Evolutionary conservation across 1,284 basidiomycete genomes (phyloP).

Genomic region (Tilletia caries): DNA sequence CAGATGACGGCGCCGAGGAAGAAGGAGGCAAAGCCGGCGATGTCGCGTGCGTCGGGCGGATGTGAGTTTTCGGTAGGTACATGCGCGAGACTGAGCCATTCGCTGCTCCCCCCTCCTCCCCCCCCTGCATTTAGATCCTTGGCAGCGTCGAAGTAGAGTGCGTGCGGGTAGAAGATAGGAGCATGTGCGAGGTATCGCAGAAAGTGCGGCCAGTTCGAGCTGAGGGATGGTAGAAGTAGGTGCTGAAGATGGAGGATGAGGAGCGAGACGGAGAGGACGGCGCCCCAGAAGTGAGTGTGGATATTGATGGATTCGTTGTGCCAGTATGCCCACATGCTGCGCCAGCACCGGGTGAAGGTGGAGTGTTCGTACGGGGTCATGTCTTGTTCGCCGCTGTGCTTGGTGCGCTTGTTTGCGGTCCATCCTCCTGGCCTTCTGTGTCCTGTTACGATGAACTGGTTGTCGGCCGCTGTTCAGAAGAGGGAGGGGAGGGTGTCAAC

Average conservation of each 20-base stretch:
- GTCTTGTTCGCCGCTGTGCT: constrained; percentile 14
- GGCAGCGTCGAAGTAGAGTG: constrained; percentile 15
- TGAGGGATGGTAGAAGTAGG: constrained; percentile 18
- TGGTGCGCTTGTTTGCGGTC: constrained; percentile 14
- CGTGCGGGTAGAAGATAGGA: constrained; percentile 35
- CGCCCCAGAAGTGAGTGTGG: constrained; percentile 77
- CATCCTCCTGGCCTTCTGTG: constrained; percentile 48
- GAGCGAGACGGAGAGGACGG: constrained; percentile 64
- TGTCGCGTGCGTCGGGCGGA: constrained; percentile 64
- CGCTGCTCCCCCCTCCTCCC: no score
- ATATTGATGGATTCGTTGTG: constrained; percentile 69
- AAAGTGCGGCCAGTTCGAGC: constrained; percentile 23
- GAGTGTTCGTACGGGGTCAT: constrained; percentile 37
- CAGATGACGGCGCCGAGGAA: constrained; percentile 72
- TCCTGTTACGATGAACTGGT: constrained; percentile 43
- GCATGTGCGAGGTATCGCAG: constrained; percentile 35
- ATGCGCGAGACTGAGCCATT: constrained; percentile 6
- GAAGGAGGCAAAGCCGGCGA: constrained; percentile 66
- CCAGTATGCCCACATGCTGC: constrained; percentile 49
- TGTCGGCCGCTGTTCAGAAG: constrained; percentile 34
- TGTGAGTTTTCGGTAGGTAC: background rate
- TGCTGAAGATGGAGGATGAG: constrained; percentile 49
- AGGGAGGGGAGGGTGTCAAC: background rate
- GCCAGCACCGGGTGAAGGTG: constrained; percentile 46
- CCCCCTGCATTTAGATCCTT: no score